Evolutionary conservation across 2,329 filamentous ascomycete species (phyloP).

Genomic region (Scortechinia acanthostroma): DNA sequence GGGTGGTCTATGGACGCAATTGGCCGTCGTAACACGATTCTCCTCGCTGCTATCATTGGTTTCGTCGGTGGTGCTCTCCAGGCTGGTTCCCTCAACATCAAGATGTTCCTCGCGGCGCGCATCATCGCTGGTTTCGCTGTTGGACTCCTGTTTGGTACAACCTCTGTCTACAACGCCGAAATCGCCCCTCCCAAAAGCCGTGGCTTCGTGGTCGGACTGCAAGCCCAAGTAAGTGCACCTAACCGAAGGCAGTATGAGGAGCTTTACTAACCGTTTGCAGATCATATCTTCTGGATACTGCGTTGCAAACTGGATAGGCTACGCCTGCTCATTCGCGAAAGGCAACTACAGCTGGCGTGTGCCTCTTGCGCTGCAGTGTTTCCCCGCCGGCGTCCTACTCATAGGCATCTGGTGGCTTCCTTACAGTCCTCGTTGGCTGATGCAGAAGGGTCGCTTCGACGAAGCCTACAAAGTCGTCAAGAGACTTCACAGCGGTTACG

Average conservation of each 20-base stretch:
- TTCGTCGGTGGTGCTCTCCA: conserved; percentile 28
- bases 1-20: conserved; percentile 13
- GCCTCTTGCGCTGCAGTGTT: conserved; percentile 30
- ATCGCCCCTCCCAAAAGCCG: not conserved
- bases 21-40: conserved; percentile 6
- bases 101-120: conserved; percentile 28
- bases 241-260: not conserved
- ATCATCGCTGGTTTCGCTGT: conserved; percentile 20
- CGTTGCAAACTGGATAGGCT: not conserved
- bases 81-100: conserved; percentile 21
- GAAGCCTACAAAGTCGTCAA: not conserved
- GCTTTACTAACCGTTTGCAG: not conserved
- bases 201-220: not conserved
- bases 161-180: not conserved
- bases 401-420: not conserved
- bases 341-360: conserved; percentile 30
- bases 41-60: conserved; percentile 22
- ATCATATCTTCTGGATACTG: not conserved
- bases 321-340: conserved; percentile 1
- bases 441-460: not conserved
- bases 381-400: conserved; percentile 19
- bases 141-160: not conserved
- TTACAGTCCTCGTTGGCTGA: not conserved
- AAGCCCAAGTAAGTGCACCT: not conserved
- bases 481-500: not conserved